Evolutionary conservation across 192 early-diverging fungal species (phyloP).

Genomic region (Podila minutissima): DNA sequence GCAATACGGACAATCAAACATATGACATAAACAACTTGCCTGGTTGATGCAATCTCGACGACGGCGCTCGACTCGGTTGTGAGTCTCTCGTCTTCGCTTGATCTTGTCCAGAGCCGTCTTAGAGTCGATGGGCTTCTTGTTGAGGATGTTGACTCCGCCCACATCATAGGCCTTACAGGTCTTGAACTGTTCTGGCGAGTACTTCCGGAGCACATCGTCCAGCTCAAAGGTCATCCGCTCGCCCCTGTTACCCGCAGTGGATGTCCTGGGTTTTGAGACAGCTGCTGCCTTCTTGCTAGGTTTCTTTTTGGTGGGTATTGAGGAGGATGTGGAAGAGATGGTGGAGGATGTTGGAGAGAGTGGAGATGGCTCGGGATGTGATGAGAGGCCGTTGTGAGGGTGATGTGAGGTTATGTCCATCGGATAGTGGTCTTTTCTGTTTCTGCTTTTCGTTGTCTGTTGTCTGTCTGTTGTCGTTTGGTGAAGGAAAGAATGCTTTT

Average conservation of each 20-base stretch:
- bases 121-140: slow-evolving; percentile 73
- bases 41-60: slow-evolving; percentile 71
- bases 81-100: slow-evolving; percentile 74
- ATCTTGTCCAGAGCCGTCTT: slow-evolving; percentile 74
- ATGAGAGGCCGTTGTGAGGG: too few relatives aligned
- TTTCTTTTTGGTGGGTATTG: slow-evolving; percentile 1
- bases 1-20: too few relatives aligned
- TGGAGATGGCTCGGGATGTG: not conserved
- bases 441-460: too few relatives aligned
- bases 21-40: slow-evolving; percentile 5
- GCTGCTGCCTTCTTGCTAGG: slow-evolving; percentile 7
- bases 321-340: not conserved
- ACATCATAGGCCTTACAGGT: slow-evolving; percentile 53
- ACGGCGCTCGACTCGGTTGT: slow-evolving; percentile 77
- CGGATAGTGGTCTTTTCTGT: not conserved
- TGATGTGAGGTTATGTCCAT: slow-evolving; percentile 8
- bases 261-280: not conserved
- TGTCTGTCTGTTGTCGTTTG: too few relatives aligned
- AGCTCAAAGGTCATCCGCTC: slow-evolving; percentile 44
- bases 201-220: slow-evolving; percentile 36
- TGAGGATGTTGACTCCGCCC: slow-evolving; percentile 79
- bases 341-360: slow-evolving; percentile 1
- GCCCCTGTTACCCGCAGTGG: slow-evolving; percentile 18
- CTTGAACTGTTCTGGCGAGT: slow-evolving; percentile 45
- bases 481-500: slow-evolving; percentile 4